Base-by-base conservation (phyloP, 805 yeast species). In the Saturnispora kantuleensis region DNA sequence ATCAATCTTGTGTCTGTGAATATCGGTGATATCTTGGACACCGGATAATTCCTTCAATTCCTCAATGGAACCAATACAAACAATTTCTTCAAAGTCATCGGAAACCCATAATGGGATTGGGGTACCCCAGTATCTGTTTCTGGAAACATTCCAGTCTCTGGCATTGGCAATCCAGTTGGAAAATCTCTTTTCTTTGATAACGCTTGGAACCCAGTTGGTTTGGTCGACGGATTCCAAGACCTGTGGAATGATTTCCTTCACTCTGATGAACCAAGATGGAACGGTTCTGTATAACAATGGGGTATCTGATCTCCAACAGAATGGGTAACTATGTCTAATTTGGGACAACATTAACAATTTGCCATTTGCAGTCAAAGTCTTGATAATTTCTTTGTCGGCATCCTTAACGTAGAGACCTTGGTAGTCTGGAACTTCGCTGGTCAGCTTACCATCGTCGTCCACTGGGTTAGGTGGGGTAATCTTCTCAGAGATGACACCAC, bases 241-340 rank as follows among this genome's bases (percentile, higher is more conserved):
- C 58, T 86, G 77, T 42, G 97, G 97, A 55, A 90, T 77, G 61
- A 85, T 76, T 45, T 86, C 89, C 54, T 76, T 79, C 46, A 93
- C 84, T 62, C 95, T 82, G 48, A 93, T 93, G 59, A 93, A 93
- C 99, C 99, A 93, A 31, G 97, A 90, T 42, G 99, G 98, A 53
- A 93, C 97, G 33, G 96, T 81, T 70, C 95, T 81, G 73, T 93
- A 93, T 54, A 93, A 66, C 63, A 93, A 78, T 44, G 99, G 99
- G 29, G 99, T 93, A 63, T 93, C 98, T 3, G 97, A 90, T 77
- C 99, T 84, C 99, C 99, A 93, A 72, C 99, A 93, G 83, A 93
- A 93, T 58, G 99, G 98, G 67, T 93, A 93, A 65, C 95, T 83
- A 74, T 93, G 99, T 69, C 81, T 80, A 54, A 89, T 74, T 72